phyloP scores from a whole-genome alignment of 2,329 filamentous ascomycete genomes.

The Eutypa lata region DNA sequence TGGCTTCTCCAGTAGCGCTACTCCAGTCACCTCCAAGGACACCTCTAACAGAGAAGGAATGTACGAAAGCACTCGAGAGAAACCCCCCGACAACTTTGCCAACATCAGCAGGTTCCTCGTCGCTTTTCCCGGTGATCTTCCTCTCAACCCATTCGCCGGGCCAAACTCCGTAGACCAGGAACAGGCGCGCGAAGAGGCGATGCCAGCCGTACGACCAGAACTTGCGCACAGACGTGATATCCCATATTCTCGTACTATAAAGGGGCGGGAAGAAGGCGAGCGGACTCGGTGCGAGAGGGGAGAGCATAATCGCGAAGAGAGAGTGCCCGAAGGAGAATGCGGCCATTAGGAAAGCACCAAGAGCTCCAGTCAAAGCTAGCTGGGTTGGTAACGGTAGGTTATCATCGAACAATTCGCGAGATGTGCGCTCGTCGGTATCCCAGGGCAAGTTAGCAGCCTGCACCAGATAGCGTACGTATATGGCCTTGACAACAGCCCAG shows the following conservation, averaged over 20 bases:
- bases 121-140: slow-evolving; percentile 32
- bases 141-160: slow-evolving; percentile 40
- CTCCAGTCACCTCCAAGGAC: slow-evolving; percentile 34
- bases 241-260: slow-evolving; percentile 38
- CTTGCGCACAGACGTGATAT: slow-evolving; percentile 32
- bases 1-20: slow-evolving; percentile 27
- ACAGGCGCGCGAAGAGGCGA: slow-evolving; percentile 38
- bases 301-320: slow-evolving; percentile 35
- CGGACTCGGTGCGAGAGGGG: slow-evolving; percentile 35
- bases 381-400: slow-evolving; percentile 29
- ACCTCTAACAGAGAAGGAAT: slow-evolving; percentile 36
- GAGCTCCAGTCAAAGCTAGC: slow-evolving; percentile 32
- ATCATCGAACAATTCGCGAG: slow-evolving; percentile 29
- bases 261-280: slow-evolving; percentile 42
- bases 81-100: slow-evolving; percentile 42
- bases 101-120: slow-evolving; percentile 34
- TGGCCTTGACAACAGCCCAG: slow-evolving; percentile 30
- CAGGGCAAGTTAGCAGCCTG: slow-evolving; percentile 1
- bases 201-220: slow-evolving; percentile 46
- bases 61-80: slow-evolving; percentile 36
- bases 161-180: slow-evolving; percentile 43
- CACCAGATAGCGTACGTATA: slow-evolving; percentile 24
- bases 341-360: slow-evolving; percentile 41
- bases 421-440: slow-evolving; percentile 7
- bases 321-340: slow-evolving; percentile 40